Base-by-base conservation (phyloP, 225 moss, liverwort and hornwort species). In the Bryum argenteum region DNA sequence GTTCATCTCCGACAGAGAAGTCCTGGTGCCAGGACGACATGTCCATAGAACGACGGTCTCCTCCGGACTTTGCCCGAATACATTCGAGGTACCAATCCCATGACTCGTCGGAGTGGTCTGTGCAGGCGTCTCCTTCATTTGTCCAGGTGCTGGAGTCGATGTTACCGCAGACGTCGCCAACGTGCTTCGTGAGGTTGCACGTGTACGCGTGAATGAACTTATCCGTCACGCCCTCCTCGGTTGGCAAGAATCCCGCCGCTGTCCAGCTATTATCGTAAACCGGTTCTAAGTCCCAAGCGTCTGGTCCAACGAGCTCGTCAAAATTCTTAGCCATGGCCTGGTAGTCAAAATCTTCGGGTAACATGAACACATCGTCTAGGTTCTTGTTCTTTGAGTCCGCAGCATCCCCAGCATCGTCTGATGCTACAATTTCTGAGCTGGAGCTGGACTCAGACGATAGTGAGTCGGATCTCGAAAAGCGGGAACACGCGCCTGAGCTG, bases 251-350 rank as follows among this genome's bases (percentile, higher is more conserved):
- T 44, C 55, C 65, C 9, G 64, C 65, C 23, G 54, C 61, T 18
- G 78, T 70, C 83, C 83, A 76, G 56, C 73, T 80, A 9, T 72
- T 77, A 64, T 79, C 83, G 73, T 83, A 83, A 15, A 19, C 72
- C 43, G 23, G 22, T 11, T 52, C 72, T 15, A 3, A 50, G 41
- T 66, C 70, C 28, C 22, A 51, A 23, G 67, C 18, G n/a, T 70
- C 53, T 11, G 71, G 45, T 45, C 51, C 47, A 22, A 71, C 50
- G 20, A 84, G 74, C 17, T 63, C 77, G 21, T 57, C 67, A 22
- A 79, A 44, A 41, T 79, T 79, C 53, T 61, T 70, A 21, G 72
- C 69, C 54, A 79, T 76, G 52, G 72, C 76, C 72, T 72, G 79
- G 18, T 54, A 69, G 8, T 72, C 68, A 7, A 63, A 28, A 23